Conservation (phyloP, 2,329 filamentous ascomycete species). For the Aspergillus caelatus region DNA sequence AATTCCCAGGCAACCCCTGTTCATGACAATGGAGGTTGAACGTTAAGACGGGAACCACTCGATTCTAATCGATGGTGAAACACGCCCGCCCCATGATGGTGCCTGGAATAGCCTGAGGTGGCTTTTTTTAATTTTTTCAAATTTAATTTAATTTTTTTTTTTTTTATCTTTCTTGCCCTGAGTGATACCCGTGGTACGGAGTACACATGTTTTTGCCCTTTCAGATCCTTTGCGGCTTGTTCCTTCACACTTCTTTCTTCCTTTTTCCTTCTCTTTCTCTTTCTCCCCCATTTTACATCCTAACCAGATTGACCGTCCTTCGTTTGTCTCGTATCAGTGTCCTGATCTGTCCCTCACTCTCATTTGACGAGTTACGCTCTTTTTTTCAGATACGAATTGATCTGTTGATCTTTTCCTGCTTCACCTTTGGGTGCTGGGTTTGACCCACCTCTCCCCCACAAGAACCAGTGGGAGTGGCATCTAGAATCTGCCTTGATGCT, state of each 20-base stretch:
- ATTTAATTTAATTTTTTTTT: not conserved
- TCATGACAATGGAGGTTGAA: not conserved
- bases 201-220: not conserved
- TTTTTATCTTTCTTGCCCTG: not conserved
- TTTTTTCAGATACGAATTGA: not conserved
- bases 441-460: conserved; percentile 9
- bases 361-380: not conserved
- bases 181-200: not conserved
- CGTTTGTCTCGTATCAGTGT: not conserved
- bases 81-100: conserved; percentile 4
- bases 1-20: not conserved
- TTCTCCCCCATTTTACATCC: not conserved
- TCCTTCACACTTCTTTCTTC: not conserved
- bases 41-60: not conserved
- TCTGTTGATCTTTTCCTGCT: not conserved
- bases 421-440: not conserved
- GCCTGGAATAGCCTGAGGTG: conserved; percentile 10
- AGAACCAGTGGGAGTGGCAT: conserved; percentile 4
- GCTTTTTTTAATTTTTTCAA: not conserved
- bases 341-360: not conserved
- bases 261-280: not conserved
- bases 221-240: not conserved
- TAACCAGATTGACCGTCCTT: not conserved
- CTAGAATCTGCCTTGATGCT: conserved; percentile 1
- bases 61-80: conserved; percentile 6